Evolutionary conservation across 495 filamentous ascomycete genomes (phyloP), one percentile per base, ranked within the genome.

Genomic region (Parmelia sp.): DNA sequence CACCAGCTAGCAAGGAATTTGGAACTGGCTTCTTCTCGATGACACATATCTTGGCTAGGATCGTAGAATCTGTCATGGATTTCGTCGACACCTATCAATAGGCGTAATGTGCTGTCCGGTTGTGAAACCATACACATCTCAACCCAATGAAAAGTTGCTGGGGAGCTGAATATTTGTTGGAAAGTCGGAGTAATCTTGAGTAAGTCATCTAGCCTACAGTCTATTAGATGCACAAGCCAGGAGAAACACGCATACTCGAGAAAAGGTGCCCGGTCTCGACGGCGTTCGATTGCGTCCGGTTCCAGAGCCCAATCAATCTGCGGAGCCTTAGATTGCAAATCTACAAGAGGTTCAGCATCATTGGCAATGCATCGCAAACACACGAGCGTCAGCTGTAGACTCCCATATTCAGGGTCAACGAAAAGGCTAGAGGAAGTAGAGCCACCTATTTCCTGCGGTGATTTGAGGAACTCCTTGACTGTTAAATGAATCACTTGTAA

Each of bases 401-500:
- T 59, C 4, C 23, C 57, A 19, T 21, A 6, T 29, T 31, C 36
- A 59, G 27, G 37, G 4, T 59, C 37, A 29, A 59, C 37, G 15
- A 59, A 37, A 44, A 59, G 57, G 25, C 29, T 31, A 21, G 57
- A 44, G 27, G 14, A 40, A 21, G 19, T 7, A 29, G 37, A 31
- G 31, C 23, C 37, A 11, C 27, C 14, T 21, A 0, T 8, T 44
- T 21, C 12, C 6, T 59, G 37, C 11, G 4, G 14, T 11, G 57
- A 39, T 27, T 37, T 59, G 27, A 62, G 17, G 27, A 62, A 53
- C 44, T 62, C 60, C 29, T 62, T 62, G 33, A 53, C 35, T 11
- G 45, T 53, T 15, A 62, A 23, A n/a, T 62, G 60, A 15, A 62
- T 55, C 19, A 62, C 44, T n/a, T 55, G 45, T 21, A 62, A 15